Percentiles rank a stretch among this genome's conserved stretches.
These are phyloP conservation scores for Chloris gayana DNA, from an alignment of 176 grass and related monocot genomes.

Conservation along the genomic window DNA sequence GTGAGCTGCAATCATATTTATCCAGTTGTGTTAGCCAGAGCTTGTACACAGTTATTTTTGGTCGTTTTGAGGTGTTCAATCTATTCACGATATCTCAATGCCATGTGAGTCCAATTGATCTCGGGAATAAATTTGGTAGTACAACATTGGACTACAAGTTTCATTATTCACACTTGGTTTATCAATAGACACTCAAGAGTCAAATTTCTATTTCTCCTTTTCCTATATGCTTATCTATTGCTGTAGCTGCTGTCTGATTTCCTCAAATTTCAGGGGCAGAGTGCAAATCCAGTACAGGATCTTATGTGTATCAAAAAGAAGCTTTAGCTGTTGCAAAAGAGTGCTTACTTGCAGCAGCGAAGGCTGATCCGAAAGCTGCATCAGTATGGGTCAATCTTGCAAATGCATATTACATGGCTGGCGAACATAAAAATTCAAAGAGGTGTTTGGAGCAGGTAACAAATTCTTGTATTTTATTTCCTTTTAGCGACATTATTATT, in stretches of 20 bases:
- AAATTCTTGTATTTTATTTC: slow-evolving; percentile 19
- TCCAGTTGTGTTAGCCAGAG: no score
- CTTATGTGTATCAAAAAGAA: slow-evolving; percentile 73
- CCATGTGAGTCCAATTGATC: neutral
- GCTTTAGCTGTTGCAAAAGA: slow-evolving; percentile 84
- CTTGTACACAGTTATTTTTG: no score
- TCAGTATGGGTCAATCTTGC: slow-evolving; percentile 92
- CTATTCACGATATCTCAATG: neutral
- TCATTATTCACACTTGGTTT: neutral
- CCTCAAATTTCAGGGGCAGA: slow-evolving; percentile 60
- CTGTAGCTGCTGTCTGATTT: slow-evolving; percentile 33
- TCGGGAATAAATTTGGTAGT: neutral
- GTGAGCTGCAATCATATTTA: no score
- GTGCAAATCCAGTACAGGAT: slow-evolving; percentile 49
- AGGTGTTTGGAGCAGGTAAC: slow-evolving; percentile 94
- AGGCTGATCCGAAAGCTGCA: slow-evolving; percentile 78
- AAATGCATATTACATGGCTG: slow-evolving; percentile 85
- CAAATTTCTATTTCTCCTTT: neutral
- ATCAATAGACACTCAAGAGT: neutral
- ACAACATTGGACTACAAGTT: neutral
- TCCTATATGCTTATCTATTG: neutral
- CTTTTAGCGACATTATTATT: slow-evolving; percentile 26
- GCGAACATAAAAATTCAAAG: slow-evolving; percentile 83
- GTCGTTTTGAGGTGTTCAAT: no score
- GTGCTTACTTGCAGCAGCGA: slow-evolving; percentile 79